Percentiles rank a stretch among this genome's conserved stretches.
Evolutionary conservation across 495 filamentous ascomycete species (phyloP).

Genomic region (Cenococcum geophilum): DNA sequence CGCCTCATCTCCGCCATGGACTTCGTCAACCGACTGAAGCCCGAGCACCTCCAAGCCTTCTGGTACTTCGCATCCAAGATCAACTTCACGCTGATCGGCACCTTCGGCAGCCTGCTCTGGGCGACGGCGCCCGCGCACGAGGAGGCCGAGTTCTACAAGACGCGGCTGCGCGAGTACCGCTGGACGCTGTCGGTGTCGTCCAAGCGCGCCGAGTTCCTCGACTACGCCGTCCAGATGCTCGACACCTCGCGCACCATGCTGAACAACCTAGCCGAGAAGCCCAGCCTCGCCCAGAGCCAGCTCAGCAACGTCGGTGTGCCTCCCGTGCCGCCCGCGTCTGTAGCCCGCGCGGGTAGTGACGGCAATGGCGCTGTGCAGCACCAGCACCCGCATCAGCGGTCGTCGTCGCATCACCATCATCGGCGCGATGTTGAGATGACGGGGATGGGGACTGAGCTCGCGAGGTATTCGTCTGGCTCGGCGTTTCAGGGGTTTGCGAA

Average conservation of each 20-base stretch:
- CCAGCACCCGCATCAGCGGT: not conserved
- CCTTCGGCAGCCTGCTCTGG: slow-evolving; percentile 75
- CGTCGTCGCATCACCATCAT: not conserved
- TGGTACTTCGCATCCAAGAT: slow-evolving; percentile 74
- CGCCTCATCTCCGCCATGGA: slow-evolving; percentile 50
- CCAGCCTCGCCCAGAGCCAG: slow-evolving; percentile 23
- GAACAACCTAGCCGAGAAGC: slow-evolving; percentile 38
- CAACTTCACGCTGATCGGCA: slow-evolving; percentile 76
- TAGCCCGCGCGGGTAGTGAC: too few relatives aligned
- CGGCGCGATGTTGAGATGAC: not conserved
- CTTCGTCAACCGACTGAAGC: slow-evolving; percentile 40
- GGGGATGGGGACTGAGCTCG: slow-evolving; percentile 12
- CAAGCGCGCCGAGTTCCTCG: slow-evolving; percentile 73
- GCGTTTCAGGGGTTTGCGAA: slow-evolving; percentile 27
- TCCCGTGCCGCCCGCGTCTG: slow-evolving; percentile 4
- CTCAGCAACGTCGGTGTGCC: slow-evolving; percentile 33
- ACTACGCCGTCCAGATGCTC: slow-evolving; percentile 68
- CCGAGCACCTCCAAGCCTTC: slow-evolving; percentile 39
- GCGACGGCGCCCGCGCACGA: slow-evolving; percentile 79
- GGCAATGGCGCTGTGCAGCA: not conserved
- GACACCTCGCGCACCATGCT: slow-evolving; percentile 44
- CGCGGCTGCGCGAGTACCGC: slow-evolving; percentile 77
- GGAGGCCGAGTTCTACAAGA: slow-evolving; percentile 92
- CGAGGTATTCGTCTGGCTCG: not conserved
- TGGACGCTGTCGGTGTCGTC: slow-evolving; percentile 88